A percentile compares a stretch with the other conserved stretches of the same genome.
phyloP scores from a whole-genome alignment of 2,329 filamentous ascomycete species.

The Aureobasidium sp. region DNA sequence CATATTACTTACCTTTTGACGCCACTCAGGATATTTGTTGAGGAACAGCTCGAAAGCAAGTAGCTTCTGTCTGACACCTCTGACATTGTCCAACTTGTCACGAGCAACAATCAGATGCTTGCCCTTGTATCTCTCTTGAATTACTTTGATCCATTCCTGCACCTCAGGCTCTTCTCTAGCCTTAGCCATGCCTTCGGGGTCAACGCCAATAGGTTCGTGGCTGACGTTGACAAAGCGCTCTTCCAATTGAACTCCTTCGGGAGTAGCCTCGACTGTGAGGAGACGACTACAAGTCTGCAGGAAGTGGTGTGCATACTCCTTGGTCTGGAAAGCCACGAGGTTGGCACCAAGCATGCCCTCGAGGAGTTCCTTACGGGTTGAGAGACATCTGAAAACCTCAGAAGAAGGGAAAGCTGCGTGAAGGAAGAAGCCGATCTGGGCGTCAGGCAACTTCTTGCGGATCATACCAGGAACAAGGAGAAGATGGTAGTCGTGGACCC shows the following conservation, averaged over 20 bases:
- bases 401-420: slow-evolving; percentile 95
- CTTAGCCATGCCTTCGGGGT: slow-evolving; percentile 51
- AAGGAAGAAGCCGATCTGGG: slow-evolving; percentile 92
- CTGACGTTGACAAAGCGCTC: slow-evolving; percentile 89
- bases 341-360: slow-evolving; percentile 92
- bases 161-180: slow-evolving; percentile 58
- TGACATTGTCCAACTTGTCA: slow-evolving; percentile 88
- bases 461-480: slow-evolving; percentile 84
- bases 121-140: slow-evolving; percentile 76
- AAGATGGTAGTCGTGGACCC: slow-evolving; percentile 94
- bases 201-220: slow-evolving; percentile 74
- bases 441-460: slow-evolving; percentile 81
- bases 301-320: slow-evolving; percentile 90
- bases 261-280: slow-evolving; percentile 80
- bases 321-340: slow-evolving; percentile 85
- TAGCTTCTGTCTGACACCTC: slow-evolving; percentile 88
- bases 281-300: slow-evolving; percentile 91
- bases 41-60: slow-evolving; percentile 88
- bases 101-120: slow-evolving; percentile 89
- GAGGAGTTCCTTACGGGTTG: slow-evolving; percentile 76
- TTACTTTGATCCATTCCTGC: slow-evolving; percentile 66
- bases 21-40: slow-evolving; percentile 86
- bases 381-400: slow-evolving; percentile 88
- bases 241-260: slow-evolving; percentile 81
- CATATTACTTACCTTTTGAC: slow-evolving; percentile 51